Evolutionary conservation across 164 flowering plant species (phyloP).

Genomic region (Aristolochia fimbriata): DNA sequence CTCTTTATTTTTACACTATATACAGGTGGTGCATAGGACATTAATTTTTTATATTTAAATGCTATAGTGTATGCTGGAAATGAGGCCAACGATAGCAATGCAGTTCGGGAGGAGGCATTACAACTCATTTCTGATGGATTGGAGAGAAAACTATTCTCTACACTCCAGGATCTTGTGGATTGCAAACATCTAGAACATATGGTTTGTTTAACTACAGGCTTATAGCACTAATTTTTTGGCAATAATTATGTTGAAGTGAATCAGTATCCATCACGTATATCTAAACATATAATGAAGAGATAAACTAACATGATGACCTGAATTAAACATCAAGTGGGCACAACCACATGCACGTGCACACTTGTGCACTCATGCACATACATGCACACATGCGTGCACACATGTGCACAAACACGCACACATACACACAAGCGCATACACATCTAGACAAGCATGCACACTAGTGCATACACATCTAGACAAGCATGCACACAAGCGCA

Average conservation of each 20-base stretch:
- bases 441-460: no score
- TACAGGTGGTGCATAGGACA: background rate
- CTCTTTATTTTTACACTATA: no score
- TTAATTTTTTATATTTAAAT: background rate
- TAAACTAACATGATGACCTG: background rate
- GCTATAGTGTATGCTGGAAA: constrained; percentile 49
- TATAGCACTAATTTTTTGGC: background rate
- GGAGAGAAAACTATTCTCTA: constrained; percentile 41
- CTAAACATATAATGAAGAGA: background rate
- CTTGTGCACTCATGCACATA: no score
- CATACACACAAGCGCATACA: no score
- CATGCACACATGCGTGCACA: no score
- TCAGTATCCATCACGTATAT: background rate
- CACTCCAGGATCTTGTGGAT: constrained; percentile 44
- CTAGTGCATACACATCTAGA: no score
- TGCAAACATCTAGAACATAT: constrained; percentile 54
- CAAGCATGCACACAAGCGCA: no score
- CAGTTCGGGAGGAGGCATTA: constrained; percentile 33
- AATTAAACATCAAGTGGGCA: no score
- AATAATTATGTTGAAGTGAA: background rate
- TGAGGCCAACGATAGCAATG: constrained; percentile 26
- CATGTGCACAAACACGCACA: no score
- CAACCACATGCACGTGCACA: no score
- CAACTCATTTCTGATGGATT: constrained; percentile 66
- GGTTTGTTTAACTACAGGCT: constrained; percentile 33